Percentiles rank a stretch among this genome's conserved stretches.
Evolutionary conservation across 495 filamentous ascomycete species (phyloP).

Genomic region (Tuber aestivum): DNA sequence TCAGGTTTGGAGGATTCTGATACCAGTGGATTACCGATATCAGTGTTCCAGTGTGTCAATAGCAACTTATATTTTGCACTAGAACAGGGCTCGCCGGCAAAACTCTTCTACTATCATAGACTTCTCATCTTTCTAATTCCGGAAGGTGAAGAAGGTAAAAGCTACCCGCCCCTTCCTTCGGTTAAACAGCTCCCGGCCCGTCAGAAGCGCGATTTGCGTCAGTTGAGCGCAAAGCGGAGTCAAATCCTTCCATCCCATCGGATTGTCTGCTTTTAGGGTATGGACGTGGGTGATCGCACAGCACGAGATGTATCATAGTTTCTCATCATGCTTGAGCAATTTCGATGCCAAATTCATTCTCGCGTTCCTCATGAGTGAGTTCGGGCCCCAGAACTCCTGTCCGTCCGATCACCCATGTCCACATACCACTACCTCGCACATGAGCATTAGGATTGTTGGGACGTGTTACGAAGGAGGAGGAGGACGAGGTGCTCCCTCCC

Average conservation of each 20-base stretch:
- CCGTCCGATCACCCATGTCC: no score
- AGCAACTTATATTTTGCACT: background rate
- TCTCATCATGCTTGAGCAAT: no score
- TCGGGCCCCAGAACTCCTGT: no score
- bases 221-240: conserved; percentile 31
- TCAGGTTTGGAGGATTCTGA: background rate
- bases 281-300: no score
- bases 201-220: conserved; percentile 26
- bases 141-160: background rate
- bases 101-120: background rate
- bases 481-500: background rate
- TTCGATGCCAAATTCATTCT: no score
- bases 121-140: background rate
- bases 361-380: no score
- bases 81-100: background rate
- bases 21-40: background rate
- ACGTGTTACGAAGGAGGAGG: background rate
- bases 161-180: background rate
- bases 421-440: background rate
- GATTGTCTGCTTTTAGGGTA: background rate
- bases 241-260: conserved; percentile 29
- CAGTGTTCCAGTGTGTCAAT: background rate
- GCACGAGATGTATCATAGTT: no score
- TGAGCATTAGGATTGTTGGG: background rate
- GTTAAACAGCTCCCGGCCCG: conserved; percentile 18